Evolutionary conservation across 495 filamentous ascomycete genomes (phyloP).

Genomic region (Cercophora scortea): DNA sequence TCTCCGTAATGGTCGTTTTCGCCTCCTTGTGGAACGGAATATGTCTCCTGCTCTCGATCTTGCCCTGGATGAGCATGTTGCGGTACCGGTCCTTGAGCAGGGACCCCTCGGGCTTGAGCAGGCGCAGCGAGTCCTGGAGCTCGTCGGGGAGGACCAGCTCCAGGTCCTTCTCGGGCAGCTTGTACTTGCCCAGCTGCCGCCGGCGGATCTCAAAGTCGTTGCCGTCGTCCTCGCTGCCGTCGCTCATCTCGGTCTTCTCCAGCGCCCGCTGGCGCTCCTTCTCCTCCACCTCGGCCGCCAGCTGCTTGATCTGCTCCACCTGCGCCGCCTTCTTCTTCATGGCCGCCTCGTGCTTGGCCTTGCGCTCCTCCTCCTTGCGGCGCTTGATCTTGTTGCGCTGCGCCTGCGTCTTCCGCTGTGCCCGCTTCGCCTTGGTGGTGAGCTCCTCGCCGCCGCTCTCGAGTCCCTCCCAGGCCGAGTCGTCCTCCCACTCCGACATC

Average conservation of each 20-base stretch:
- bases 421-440: conserved; percentile 59
- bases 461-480: conserved; percentile 82
- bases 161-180: conserved; percentile 67
- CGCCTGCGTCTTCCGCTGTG: conserved; percentile 73
- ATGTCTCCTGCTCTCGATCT: conserved; percentile 72
- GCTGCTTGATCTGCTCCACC: conserved; percentile 53
- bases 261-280: conserved; percentile 41
- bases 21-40: conserved; percentile 71
- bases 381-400: conserved; percentile 83
- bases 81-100: conserved; percentile 86
- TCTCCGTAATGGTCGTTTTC: conserved; percentile 76
- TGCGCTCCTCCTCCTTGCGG: conserved; percentile 76
- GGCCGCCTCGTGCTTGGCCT: conserved; percentile 59
- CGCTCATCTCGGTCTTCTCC: conserved; percentile 31
- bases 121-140: conserved; percentile 79
- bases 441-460: conserved; percentile 58
- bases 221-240: conserved; percentile 33
- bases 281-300: conserved; percentile 54
- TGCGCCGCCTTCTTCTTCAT: conserved; percentile 65
- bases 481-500: conserved; percentile 65
- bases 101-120: conserved; percentile 91
- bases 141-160: conserved; percentile 92
- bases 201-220: conserved; percentile 62
- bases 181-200: conserved; percentile 68
- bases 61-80: conserved; percentile 78